Base-by-base conservation (phyloP, 2,329 filamentous ascomycete species). In the Pseudogymnoascus sp. region DNA sequence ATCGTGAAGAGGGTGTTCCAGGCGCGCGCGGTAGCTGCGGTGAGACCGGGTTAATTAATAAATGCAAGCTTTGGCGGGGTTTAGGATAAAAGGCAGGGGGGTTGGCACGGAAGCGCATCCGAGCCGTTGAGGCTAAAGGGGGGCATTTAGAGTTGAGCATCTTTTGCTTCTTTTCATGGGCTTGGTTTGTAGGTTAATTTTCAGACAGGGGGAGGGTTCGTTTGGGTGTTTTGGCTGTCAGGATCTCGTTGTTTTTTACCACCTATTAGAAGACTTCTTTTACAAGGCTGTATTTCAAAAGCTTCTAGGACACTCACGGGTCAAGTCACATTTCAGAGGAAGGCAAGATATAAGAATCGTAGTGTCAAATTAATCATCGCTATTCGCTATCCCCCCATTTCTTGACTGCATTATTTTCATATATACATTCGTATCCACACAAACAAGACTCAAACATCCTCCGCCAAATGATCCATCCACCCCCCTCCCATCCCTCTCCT, bases 401-500 rank as follows among this genome's bases (percentile, higher is more conserved):
- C 46, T 53, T 53, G 46, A 53, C 46, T 53, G 46, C 46, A 53
- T 53, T 31, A 53, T 53, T 31, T 31, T 53, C 46, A 53, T 53
- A 31, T 53, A 53, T 53, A 53, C 46, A 53, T 53, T 53, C 46
- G 46, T 53, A 53, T 53, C 24, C n/a, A 53, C 46, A 53, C 46
- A 6, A 53, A 53, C 46, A 53, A 53, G 26, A 53, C 46, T 53
- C 46, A 31, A 53, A 53, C 26, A 53, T 31, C 46, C 26, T 53
- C 19, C 46, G 2, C 6, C 46, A 53, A 53, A 53, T 31, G 24
- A 53, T 53, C 26, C 5, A 3, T 3, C 14, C 3, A 28, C 26
- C 40, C 19, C 12, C n/a, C 40, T 11, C 14, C 26, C 24, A 53
- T 19, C 46, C 4, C n/a, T 31, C 46, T 12, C 8, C 26, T 53